These are phyloP conservation scores for Lachnellula cervina DNA, from an alignment of 2,329 filamentous ascomycete genomes.

Conservation along the genomic window DNA sequence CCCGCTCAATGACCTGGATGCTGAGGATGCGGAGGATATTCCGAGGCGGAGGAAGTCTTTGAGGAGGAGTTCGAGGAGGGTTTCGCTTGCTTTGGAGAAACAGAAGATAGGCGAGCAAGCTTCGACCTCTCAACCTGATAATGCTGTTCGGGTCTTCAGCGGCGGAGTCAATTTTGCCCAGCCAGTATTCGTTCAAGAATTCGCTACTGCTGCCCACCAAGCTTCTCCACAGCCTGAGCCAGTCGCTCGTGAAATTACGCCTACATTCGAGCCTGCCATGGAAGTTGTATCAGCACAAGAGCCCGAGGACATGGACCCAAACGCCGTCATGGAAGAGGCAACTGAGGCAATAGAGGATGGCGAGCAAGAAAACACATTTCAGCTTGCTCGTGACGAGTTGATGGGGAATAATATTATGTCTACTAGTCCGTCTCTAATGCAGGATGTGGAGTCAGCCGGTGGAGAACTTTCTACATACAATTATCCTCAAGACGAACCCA, in stretches of 20 bases:
- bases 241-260: background rate
- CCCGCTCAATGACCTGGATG: conserved; percentile 4
- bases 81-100: conserved; percentile 3
- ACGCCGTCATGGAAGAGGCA: background rate
- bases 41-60: conserved; percentile 21
- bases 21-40: conserved; percentile 1
- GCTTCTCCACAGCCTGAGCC: background rate
- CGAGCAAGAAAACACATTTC: background rate
- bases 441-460: background rate
- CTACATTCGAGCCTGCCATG: background rate
- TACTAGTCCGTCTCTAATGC: background rate
- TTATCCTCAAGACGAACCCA: background rate
- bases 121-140: background rate
- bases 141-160: background rate
- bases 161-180: background rate
- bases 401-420: background rate
- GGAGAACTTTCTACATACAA: background rate
- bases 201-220: background rate
- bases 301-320: background rate
- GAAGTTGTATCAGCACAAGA: background rate
- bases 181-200: background rate
- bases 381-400: background rate
- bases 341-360: too few species aligned
- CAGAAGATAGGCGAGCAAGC: background rate
- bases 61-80: conserved; percentile 19